Evolutionary conservation across 768 basidiomycete genomes (phyloP), one percentile per base, ranked within the genome.

Genomic region (Jaapia argillacea): DNA sequence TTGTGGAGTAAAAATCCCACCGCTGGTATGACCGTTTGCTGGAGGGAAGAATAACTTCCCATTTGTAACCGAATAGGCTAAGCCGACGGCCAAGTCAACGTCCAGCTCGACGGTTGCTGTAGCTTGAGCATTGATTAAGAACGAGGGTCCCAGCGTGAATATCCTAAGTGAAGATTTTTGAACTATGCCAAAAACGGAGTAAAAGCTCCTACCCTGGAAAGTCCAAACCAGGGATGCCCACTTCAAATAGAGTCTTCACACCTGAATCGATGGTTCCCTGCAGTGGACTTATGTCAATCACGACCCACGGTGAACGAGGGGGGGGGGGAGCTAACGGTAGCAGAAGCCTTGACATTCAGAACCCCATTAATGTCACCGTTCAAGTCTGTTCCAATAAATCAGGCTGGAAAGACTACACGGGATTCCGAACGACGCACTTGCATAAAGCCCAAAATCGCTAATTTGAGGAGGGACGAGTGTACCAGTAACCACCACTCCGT

Each of bases 181-280:
- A 33, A 33, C 10, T 33, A 33, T 10, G n/a, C n/a, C 31, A 33
- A 6, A 24, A 14, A 12, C 23, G 24, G 25, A 41, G 24, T 31
- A 25, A 22, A 5, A 4, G n/a, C 10, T 51, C 61, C 12, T 55
- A 71, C 70, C 67, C 71, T 35, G 72, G 71, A 54, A 76, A 65
- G 49, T 70, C 65, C 14, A 75, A 59, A 5, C 70, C 73, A 1
- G 70, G 70, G 43, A 77, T 59, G 1, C 68, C 68, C 24, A 67
- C 48, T 40, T 64, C 54, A 31, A 70, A 60, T 10, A 77, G 51
- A 13, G 54, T 51, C 41, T 71, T 56, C 33, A 62, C 64, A 3
- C 69, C 72, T 0, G 70, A 65, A 47, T 71, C 67, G 14, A 74
- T 46, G 0, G 58, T 55, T 1, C 69, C 66, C 61, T 67, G 38